Conservation (phyloP, 2,329 filamentous ascomycete species). For the Aphanocladium album region DNA sequence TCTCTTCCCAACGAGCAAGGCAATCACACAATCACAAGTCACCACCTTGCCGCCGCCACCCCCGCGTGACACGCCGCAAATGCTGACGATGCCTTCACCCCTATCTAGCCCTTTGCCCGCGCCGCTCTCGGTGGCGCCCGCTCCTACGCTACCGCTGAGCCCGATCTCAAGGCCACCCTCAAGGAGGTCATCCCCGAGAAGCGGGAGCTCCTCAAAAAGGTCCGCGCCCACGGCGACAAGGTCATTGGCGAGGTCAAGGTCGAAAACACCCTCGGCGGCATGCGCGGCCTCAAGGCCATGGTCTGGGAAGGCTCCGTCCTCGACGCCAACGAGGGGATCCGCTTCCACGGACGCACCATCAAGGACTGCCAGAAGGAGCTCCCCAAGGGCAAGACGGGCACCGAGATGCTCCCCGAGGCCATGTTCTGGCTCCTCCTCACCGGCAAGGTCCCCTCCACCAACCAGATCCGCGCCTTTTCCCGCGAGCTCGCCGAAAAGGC, state of each 20-base stretch:
- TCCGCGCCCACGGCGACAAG: slow-evolving; percentile 80
- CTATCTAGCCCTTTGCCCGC: slow-evolving; percentile 26
- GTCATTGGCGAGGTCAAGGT: slow-evolving; percentile 89
- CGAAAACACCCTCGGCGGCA: slow-evolving; percentile 89
- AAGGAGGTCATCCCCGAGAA: slow-evolving; percentile 83
- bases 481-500: slow-evolving; percentile 84
- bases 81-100: background rate
- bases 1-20: background rate
- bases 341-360: slow-evolving; percentile 96
- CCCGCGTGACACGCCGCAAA: background rate
- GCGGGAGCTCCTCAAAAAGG: slow-evolving; percentile 86
- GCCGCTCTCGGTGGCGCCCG: slow-evolving; percentile 35
- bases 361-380: slow-evolving; percentile 94
- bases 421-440: slow-evolving; percentile 99
- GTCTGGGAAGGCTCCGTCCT: slow-evolving; percentile 98
- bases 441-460: slow-evolving; percentile 78
- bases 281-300: slow-evolving; percentile 97
- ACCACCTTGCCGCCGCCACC: background rate
- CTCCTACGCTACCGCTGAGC: slow-evolving; percentile 72
- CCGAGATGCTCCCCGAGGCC: slow-evolving; percentile 95
- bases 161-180: slow-evolving; percentile 83
- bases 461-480: slow-evolving; percentile 77
- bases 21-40: no score
- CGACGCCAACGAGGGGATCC: slow-evolving; percentile 93
- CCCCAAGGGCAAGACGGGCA: slow-evolving; percentile 85